Evolutionary conservation across 805 yeast species (phyloP).

Genomic region (Candida schatavii): DNA sequence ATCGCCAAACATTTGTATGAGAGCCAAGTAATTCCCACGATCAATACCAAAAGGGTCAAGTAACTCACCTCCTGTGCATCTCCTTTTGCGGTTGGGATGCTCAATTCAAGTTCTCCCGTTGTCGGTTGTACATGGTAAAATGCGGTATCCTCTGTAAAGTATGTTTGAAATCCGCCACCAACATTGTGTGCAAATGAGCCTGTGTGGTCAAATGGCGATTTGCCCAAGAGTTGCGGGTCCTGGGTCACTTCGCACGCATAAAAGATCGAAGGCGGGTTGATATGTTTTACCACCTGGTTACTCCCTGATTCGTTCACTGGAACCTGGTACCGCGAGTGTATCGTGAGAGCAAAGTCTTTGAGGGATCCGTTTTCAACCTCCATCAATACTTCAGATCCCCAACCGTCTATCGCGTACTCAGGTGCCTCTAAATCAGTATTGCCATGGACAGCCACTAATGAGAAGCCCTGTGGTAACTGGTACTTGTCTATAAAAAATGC

Average conservation of each 20-base stretch:
- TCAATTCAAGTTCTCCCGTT: background rate
- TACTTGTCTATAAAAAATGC: conserved; percentile 38
- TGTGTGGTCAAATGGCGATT: conserved; percentile 37
- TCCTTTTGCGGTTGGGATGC: conserved; percentile 4
- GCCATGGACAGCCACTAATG: conserved; percentile 28
- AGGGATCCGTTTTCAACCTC: conserved; percentile 16
- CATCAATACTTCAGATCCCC: conserved; percentile 41
- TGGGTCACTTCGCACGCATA: conserved; percentile 34
- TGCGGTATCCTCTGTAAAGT: conserved; percentile 39
- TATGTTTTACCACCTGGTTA: conserved; percentile 10
- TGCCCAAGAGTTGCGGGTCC: conserved; percentile 24
- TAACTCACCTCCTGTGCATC: background rate
- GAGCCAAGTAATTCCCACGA: conserved; percentile 3
- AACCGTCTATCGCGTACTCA: conserved; percentile 30
- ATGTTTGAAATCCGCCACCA: conserved; percentile 35
- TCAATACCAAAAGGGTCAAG: background rate
- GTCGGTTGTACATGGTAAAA: conserved; percentile 29
- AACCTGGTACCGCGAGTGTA: conserved; percentile 41
- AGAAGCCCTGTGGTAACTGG: conserved; percentile 26
- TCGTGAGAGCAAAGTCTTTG: conserved; percentile 21
- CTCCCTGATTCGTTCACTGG: conserved; percentile 17
- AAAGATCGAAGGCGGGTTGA: conserved; percentile 28
- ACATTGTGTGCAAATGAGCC: conserved; percentile 7
- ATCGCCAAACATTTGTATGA: background rate
- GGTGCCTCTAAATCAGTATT: conserved; percentile 38